These are phyloP conservation scores for Maudiozyma turicensis DNA, from an alignment of 805 yeast species.

Conservation along the genomic window DNA sequence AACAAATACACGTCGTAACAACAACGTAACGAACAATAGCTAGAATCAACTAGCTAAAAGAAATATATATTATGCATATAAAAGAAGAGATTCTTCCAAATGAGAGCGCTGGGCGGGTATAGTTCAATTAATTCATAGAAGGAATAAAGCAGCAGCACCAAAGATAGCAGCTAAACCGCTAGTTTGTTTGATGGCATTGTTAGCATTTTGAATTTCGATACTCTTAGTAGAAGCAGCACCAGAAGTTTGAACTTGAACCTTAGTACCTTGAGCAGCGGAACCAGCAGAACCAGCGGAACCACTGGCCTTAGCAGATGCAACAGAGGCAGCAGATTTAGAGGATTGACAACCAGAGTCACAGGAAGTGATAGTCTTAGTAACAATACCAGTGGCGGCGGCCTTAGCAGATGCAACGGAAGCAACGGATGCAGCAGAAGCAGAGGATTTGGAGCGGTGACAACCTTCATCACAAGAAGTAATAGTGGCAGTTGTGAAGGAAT, in stretches of 20 bases:
- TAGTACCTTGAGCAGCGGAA: not conserved
- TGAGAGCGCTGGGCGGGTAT: not conserved
- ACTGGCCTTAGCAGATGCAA: not conserved
- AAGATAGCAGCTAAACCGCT: conserved; percentile 7
- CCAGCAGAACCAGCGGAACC: not conserved
- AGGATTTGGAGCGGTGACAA: not conserved
- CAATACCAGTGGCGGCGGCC: not conserved
- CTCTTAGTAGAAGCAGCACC: conserved; percentile 1
- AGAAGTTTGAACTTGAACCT: not conserved
- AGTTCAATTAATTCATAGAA: not conserved
- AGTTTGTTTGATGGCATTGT: conserved; percentile 6
- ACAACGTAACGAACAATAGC: no score
- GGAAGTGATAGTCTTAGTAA: conserved; percentile 4
- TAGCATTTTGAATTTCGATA: conserved; percentile 7
- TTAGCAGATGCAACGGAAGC: not conserved
- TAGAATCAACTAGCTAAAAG: not conserved
- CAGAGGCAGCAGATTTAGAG: conserved; percentile 4
- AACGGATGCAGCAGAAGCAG: not conserved
- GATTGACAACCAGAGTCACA: conserved; percentile 8
- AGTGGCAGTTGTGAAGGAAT: not conserved
- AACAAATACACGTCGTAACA: no score
- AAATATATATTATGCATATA: not conserved
- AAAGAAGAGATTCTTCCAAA: not conserved
- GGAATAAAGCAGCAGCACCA: conserved; percentile 8
- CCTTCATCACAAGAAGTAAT: not conserved